These are phyloP conservation scores for Coprinopsis cinerea DNA, from an alignment of 768 basidiomycete genomes.

Conservation along the genomic window DNA sequence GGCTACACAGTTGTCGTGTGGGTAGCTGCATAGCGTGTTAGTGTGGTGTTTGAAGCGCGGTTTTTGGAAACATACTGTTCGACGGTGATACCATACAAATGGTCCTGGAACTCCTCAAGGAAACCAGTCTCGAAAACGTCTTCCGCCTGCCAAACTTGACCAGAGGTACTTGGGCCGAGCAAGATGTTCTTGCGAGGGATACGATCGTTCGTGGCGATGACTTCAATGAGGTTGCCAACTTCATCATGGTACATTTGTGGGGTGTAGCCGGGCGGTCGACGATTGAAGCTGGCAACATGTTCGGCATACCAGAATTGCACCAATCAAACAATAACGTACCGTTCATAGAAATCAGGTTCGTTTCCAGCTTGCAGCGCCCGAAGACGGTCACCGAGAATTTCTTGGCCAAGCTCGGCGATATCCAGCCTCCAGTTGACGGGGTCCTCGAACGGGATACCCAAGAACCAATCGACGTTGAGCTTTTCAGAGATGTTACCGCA, in stretches of 20 bases:
- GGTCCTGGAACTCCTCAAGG: constrained; percentile 33
- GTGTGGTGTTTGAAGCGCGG: background rate
- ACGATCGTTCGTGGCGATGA: constrained; percentile 19
- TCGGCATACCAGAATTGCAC: constrained; percentile 1
- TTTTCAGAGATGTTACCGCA: constrained; percentile 56
- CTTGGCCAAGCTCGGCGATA: constrained; percentile 56
- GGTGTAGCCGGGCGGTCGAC: constrained; percentile 25
- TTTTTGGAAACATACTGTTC: constrained; percentile 39
- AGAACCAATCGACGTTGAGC: constrained; percentile 62
- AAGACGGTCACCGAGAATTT: constrained; percentile 62
- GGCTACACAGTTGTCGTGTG: constrained; percentile 53
- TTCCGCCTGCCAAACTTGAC: constrained; percentile 41
- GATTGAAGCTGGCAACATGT: constrained; percentile 24
- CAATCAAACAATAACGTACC: background rate
- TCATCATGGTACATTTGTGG: constrained; percentile 5
- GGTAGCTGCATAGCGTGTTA: constrained; percentile 22
- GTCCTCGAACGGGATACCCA: constrained; percentile 68
- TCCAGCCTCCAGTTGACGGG: constrained; percentile 45
- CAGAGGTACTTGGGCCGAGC: constrained; percentile 56
- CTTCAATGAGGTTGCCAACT: constrained; percentile 16
- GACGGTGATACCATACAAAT: constrained; percentile 42
- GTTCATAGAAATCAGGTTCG: constrained; percentile 52
- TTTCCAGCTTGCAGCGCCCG: constrained; percentile 71
- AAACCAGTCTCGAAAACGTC: constrained; percentile 44
- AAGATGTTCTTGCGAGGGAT: constrained; percentile 31